Conservation (phyloP, 2,329 filamentous ascomycete genomes). For the Epichloe typhina region DNA sequence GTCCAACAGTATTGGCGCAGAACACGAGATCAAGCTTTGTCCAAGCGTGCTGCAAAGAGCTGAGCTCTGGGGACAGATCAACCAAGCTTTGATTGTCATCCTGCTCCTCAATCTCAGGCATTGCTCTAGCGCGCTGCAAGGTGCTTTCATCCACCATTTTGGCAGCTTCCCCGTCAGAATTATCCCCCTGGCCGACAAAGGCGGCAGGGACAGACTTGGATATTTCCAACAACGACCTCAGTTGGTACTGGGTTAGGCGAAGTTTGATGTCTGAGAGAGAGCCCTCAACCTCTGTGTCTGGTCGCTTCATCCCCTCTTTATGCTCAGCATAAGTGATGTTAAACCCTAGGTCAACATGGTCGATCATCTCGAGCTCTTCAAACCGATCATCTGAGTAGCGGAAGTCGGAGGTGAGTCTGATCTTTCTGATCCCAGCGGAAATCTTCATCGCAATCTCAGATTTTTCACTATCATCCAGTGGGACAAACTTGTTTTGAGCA, state of each 20-base stretch:
- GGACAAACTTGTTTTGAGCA: conserved; percentile 82
- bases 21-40: conserved; percentile 90
- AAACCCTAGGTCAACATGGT: conserved; percentile 90
- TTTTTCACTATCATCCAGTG: conserved; percentile 62
- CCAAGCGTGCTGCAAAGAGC: conserved; percentile 60
- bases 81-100: conserved; percentile 29
- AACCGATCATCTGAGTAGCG: conserved; percentile 58
- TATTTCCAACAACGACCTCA: conserved; percentile 79
- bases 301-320: conserved; percentile 58
- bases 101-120: conserved; percentile 16
- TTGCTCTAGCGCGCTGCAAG: conserved; percentile 34
- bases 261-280: conserved; percentile 90
- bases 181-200: conserved; percentile 56
- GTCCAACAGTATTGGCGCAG: conserved; percentile 70
- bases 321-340: conserved; percentile 88
- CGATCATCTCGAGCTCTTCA: conserved; percentile 91
- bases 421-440: conserved; percentile 80
- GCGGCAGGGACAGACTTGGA: conserved; percentile 78
- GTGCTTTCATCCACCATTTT: conserved; percentile 54
- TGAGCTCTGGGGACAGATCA: conserved; percentile 57
- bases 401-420: conserved; percentile 79
- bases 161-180: conserved; percentile 59
- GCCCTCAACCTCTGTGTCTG: conserved; percentile 84
- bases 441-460: conserved; percentile 77
- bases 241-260: conserved; percentile 75